phyloP scores from a whole-genome alignment of 306 rosid species.

The Cucurbita ficifolia region DNA sequence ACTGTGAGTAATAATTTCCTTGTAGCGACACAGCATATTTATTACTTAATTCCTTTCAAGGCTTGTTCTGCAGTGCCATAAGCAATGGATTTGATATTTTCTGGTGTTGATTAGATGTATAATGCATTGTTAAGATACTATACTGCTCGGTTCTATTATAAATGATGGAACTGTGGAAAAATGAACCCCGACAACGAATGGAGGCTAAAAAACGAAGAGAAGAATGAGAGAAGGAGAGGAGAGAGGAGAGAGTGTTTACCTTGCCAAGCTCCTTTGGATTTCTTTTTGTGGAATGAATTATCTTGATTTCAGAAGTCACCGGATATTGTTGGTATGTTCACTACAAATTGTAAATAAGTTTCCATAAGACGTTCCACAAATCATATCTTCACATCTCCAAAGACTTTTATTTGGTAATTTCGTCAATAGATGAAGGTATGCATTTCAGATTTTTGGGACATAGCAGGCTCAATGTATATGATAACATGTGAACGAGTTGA shows the following conservation, averaged over 20 bases:
- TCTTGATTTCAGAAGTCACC: not conserved
- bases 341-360: not conserved
- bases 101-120: not conserved
- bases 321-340: not conserved
- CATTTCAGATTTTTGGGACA: not conserved
- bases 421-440: not conserved
- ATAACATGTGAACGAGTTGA: not conserved
- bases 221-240: too few relatives aligned
- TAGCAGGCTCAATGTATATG: not conserved
- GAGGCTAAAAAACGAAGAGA: too few relatives aligned
- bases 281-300: not conserved
- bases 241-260: too few relatives aligned
- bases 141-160: not conserved
- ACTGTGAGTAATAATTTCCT: constrained; percentile 30
- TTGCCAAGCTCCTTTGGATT: not conserved
- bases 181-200: too few relatives aligned
- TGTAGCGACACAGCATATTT: not conserved
- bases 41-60: not conserved
- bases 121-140: not conserved
- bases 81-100: not conserved
- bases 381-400: not conserved
- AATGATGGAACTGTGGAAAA: not conserved
- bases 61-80: not conserved
- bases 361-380: not conserved
- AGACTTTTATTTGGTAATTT: not conserved